Percentiles rank a stretch among this genome's conserved stretches.
Conservation (phyloP, 1,139 yeast genomes). For the Kodamaea derodonti region DNA sequence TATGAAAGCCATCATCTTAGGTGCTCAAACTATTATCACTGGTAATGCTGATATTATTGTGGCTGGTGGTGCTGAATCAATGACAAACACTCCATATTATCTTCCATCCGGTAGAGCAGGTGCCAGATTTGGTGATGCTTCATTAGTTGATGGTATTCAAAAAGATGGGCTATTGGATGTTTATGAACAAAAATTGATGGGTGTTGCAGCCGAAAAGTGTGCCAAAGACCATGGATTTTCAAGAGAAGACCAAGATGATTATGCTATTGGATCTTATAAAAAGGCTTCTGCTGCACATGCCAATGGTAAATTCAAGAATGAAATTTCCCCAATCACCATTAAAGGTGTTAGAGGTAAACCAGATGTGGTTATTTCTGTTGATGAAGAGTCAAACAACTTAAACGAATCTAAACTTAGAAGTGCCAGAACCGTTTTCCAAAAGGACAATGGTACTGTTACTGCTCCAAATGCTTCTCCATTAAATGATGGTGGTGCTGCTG, state of each 20-base stretch:
- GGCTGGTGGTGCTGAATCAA: constrained; percentile 97
- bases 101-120: constrained; percentile 83
- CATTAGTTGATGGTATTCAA: constrained; percentile 80
- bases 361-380: constrained; percentile 62
- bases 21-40: constrained; percentile 84
- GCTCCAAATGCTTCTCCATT: constrained; percentile 95
- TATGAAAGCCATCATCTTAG: constrained; percentile 84
- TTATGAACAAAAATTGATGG: constrained; percentile 85
- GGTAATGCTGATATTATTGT: constrained; percentile 91
- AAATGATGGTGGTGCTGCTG: constrained; percentile 97
- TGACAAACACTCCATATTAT: constrained; percentile 95
- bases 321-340: constrained; percentile 81
- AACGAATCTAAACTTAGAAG: constrained; percentile 69
- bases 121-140: constrained; percentile 80
- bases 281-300: constrained; percentile 79
- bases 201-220: constrained; percentile 94
- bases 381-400: constrained; percentile 71
- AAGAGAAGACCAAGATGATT: constrained; percentile 70
- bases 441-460: constrained; percentile 90
- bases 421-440: constrained; percentile 91
- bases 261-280: constrained; percentile 63
- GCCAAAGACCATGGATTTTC: constrained; percentile 66
- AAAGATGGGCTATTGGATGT: constrained; percentile 92
- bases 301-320: constrained; percentile 74
- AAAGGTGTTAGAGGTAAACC: constrained; percentile 95